Base-by-base conservation (phyloP, 2,329 filamentous ascomycete species). In the Apiospora kogelbergensis region DNA sequence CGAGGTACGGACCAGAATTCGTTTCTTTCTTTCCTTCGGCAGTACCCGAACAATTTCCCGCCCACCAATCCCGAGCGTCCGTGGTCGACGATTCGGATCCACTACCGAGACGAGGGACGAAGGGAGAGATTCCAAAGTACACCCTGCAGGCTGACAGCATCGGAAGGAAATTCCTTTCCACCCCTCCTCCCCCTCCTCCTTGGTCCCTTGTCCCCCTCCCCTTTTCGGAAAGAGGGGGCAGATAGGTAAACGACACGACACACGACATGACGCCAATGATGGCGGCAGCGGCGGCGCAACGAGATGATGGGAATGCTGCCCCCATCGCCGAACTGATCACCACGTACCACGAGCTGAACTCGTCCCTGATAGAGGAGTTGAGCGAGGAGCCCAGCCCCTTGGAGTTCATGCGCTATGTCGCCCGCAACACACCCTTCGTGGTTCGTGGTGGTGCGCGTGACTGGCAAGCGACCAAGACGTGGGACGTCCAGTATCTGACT, bases 331-430 rank as follows among this genome's bases (percentile, higher is more conserved):
- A 87, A 69, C 85, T 94, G 26, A 86, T 95, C 71, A 84, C 82
- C 13, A 88, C 85, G n/a, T 95, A 93, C 79, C 88, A 91, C 75
- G 92, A 94, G 73, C 86, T 95, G 68, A 95, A 95, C 76, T 79
- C 84, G 68, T 77, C 81, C 26, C 74, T 75, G 20, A 83, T 94
- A 68, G 86, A 91, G 63, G 88, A 90, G 73, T 84, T 94, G 2
- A 57, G 82, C 17, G 83, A 87, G 53, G 88, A 91, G 65, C 93
- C 93, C 4, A 92, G 90, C 37, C 87, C 93, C 0, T 85, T 96
- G 6, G 91, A 95, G 76, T 95, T 95, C 77, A 91, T 94, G 89
- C 88, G 91, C 74, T 91, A 89, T 78, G 92, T 95, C 24, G 86
- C 91, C 20, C 85, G 83, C 44, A 96, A 95, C 76, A 86, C 89